Evolutionary conservation across 2,329 filamentous ascomycete species (phyloP).

Genomic region (Colletotrichum euphorbiae): DNA sequence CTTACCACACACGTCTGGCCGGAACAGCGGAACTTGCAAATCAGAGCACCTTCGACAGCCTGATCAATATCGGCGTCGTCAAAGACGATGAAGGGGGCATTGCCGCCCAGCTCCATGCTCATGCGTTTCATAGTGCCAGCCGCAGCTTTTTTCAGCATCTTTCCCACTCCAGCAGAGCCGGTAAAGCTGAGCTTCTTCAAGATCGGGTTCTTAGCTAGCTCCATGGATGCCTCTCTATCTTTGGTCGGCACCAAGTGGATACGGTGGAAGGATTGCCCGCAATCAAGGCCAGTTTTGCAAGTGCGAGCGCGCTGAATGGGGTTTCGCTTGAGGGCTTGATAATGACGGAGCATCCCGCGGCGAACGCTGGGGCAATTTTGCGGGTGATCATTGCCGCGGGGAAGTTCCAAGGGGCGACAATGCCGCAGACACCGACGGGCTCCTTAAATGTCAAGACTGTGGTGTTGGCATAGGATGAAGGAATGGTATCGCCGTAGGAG

Average conservation of each 20-base stretch:
- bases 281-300: slow-evolving; percentile 72
- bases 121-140: slow-evolving; percentile 78
- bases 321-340: slow-evolving; percentile 79
- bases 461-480: slow-evolving; percentile 62
- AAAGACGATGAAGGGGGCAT: slow-evolving; percentile 82
- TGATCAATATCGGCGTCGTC: slow-evolving; percentile 77
- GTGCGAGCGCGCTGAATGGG: slow-evolving; percentile 73
- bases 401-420: slow-evolving; percentile 77
- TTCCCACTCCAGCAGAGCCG: slow-evolving; percentile 63
- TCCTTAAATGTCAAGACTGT: slow-evolving; percentile 73
- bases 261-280: slow-evolving; percentile 75
- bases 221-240: slow-evolving; percentile 38
- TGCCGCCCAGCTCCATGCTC: slow-evolving; percentile 79
- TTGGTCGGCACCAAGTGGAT: slow-evolving; percentile 54
- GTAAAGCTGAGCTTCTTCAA: slow-evolving; percentile 82
- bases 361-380: slow-evolving; percentile 64
- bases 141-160: slow-evolving; percentile 75
- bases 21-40: slow-evolving; percentile 78
- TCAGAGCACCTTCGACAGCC: slow-evolving; percentile 73
- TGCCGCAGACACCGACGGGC: slow-evolving; percentile 74
- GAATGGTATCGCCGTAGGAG: slow-evolving; percentile 65
- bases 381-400: slow-evolving; percentile 62
- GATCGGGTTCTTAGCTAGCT: slow-evolving; percentile 46
- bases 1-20: slow-evolving; percentile 75
- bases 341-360: slow-evolving; percentile 78